Evolutionary conservation across 2,329 filamentous ascomycete genomes (phyloP), one percentile per base, ranked within the genome.

Genomic region (Hypoxylon sp.): DNA sequence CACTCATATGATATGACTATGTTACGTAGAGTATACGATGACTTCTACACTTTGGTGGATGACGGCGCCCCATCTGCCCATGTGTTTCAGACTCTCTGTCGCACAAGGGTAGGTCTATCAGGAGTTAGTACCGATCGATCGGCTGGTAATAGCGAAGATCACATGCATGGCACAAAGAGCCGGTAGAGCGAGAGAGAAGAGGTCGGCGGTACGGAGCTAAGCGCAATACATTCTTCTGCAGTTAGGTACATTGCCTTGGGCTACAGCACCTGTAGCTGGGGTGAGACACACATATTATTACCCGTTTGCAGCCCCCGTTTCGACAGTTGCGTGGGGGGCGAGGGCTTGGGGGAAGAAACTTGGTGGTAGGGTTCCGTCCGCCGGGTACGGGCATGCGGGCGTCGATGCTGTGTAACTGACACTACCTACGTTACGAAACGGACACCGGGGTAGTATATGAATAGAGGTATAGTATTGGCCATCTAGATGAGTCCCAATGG

Each of bases 41-140:
- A 34, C 40, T 30, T 44, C 16, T 36, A 35, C 19, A 27, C 12
- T 34, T 7, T n/a, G 13, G 7, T 2, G 8, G 17, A 13, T 25
- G 4, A 6, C n/a, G 11, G 5, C 20, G 9, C 44, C 44, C 44
- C 51, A 49, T 46, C 27, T 26, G 17, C 17, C 17, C 30, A 21
- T 29, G 37, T 36, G 11, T 27, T 15, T 16, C 19, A 15, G 38
- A 8, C n/a, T n/a, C n/a, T n/a, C n/a, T n/a, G 26, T 17, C 16
- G 12, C 21, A 31, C 16, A 7, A 11, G 13, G 26, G n/a, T n/a
- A n/a, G n/a, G n/a, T n/a, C n/a, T n/a, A n/a, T n/a, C n/a, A n/a
- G n/a, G n/a, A n/a, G n/a, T n/a, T n/a, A n/a, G n/a, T n/a, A n/a
- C 27, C 43, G 34, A 47, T 56, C 37, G 53, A 49, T 37, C 53